Percentiles rank a stretch among this genome's conserved stretches.
phyloP scores from a whole-genome alignment of 139 green algal genomes.

The Gonium pectorale region DNA sequence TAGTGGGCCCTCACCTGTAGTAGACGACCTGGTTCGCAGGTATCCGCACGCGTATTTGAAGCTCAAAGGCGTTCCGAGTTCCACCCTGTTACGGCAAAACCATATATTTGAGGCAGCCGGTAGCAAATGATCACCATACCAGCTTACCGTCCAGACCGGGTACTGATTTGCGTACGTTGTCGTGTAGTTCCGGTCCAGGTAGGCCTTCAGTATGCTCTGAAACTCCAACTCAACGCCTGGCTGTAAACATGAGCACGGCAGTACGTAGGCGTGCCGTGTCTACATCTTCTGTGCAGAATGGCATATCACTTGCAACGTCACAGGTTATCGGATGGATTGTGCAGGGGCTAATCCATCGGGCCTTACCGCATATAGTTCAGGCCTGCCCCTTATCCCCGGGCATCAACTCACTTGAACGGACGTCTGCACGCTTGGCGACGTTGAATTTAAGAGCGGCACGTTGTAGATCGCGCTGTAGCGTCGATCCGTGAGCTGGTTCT shows the following conservation, averaged over 20 bases:
- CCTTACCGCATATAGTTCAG: no score
- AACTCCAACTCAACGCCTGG: constrained; percentile 34
- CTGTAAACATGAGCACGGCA: constrained; percentile 15
- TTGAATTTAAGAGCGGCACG: constrained; percentile 41
- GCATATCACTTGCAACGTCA: no score
- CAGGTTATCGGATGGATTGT: no score
- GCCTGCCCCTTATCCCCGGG: background rate
- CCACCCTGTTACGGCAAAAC: no score
- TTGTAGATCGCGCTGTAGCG: constrained; percentile 51
- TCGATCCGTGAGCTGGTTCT: constrained; percentile 41
- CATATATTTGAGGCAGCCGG: no score
- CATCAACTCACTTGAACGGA: constrained; percentile 50
- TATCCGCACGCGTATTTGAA: constrained; percentile 56
- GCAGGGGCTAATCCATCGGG: no score
- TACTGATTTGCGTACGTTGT: constrained; percentile 52
- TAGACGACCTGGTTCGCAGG: constrained; percentile 57
- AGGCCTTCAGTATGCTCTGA: constrained; percentile 45
- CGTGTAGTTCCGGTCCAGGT: constrained; percentile 58
- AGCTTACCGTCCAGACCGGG: constrained; percentile 58
- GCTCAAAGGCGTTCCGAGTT: constrained; percentile 34
- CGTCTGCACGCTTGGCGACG: background rate
- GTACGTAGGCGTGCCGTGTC: background rate
- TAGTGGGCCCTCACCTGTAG: constrained; percentile 58
- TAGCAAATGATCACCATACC: no score
- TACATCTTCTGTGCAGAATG: no score